Conservation (phyloP, 108 stramenopile species). For the Mediolabrus comicus region DNA sequence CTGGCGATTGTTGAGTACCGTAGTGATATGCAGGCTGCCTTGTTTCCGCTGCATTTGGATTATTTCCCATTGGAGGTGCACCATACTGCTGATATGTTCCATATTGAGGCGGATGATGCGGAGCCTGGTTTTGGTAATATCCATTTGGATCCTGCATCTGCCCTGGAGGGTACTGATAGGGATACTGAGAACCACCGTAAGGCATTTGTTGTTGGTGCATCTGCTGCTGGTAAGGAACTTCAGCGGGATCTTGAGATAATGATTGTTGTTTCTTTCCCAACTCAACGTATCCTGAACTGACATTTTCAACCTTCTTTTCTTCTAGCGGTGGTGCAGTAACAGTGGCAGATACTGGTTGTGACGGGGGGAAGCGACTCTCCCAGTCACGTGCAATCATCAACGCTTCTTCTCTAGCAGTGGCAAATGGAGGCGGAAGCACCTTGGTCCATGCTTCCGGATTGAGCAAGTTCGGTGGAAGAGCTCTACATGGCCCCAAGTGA, state of each 20-base stretch:
- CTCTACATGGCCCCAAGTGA: slow-evolving; percentile 86
- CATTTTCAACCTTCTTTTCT: slow-evolving; percentile 13
- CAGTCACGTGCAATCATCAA: slow-evolving; percentile 65
- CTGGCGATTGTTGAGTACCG: background rate
- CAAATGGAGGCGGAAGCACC: slow-evolving; percentile 80
- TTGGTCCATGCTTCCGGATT: slow-evolving; percentile 82
- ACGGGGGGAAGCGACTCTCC: slow-evolving; percentile 23
- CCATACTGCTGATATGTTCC: slow-evolving; percentile 13
- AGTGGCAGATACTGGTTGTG: slow-evolving; percentile 5
- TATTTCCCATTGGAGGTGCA: slow-evolving; percentile 5
- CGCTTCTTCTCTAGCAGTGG: slow-evolving; percentile 66
- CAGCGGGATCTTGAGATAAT: background rate
- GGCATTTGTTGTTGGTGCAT: slow-evolving; percentile 20
- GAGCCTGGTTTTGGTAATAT: background rate
- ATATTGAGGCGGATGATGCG: background rate
- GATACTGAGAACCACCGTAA: background rate
- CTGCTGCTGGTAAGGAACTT: background rate
- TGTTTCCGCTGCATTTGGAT: slow-evolving; percentile 4
- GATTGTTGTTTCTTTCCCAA: slow-evolving; percentile 9
- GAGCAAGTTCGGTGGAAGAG: slow-evolving; percentile 77
- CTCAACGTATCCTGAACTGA: slow-evolving; percentile 39
- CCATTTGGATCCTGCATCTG: slow-evolving; percentile 8
- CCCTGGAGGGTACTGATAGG: background rate
- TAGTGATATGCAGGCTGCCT: slow-evolving; percentile 13
- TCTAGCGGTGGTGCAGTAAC: slow-evolving; percentile 7